A percentile compares a stretch with the other conserved stretches of the same genome.
These are phyloP conservation scores for Chaetomium sp. DNA, from an alignment of 2,329 filamentous ascomycete genomes.

Conservation along the genomic window DNA sequence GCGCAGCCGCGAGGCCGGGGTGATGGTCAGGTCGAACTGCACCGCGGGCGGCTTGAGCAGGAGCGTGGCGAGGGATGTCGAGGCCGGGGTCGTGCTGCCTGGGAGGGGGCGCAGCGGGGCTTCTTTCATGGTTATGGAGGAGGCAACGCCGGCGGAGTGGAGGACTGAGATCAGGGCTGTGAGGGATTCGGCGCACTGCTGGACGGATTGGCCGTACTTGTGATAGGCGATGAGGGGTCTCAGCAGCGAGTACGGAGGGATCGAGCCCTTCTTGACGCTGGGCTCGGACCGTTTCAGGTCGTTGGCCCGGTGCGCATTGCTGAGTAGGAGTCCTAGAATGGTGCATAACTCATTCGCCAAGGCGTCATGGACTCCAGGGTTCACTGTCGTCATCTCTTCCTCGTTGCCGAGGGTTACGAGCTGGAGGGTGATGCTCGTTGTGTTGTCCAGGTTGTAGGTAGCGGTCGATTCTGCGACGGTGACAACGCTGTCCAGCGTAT, in stretches of 20 bases:
- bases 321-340: conserved; percentile 73
- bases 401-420: conserved; percentile 63
- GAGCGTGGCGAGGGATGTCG: conserved; percentile 50
- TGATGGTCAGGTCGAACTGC: conserved; percentile 50
- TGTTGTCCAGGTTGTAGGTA: conserved; percentile 54
- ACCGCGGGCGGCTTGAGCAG: conserved; percentile 48
- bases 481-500: conserved; percentile 70
- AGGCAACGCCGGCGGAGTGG: conserved; percentile 48
- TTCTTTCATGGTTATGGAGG: conserved; percentile 49
- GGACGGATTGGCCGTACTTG: conserved; percentile 47
- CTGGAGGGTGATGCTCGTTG: conserved; percentile 65
- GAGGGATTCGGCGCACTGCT: conserved; percentile 46
- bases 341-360: conserved; percentile 68
- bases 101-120: conserved; percentile 37
- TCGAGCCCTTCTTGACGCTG: conserved; percentile 43
- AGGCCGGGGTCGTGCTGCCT: conserved; percentile 38
- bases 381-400: conserved; percentile 39
- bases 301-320: conserved; percentile 76
- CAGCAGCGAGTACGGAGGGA: conserved; percentile 53
- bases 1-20: conserved; percentile 46
- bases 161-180: conserved; percentile 49
- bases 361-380: conserved; percentile 44
- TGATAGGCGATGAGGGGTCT: conserved; percentile 55
- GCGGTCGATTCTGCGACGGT: conserved; percentile 62
- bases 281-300: conserved; percentile 67